phyloP scores from a whole-genome alignment of 2,329 filamentous ascomycete species.

The Sarocladium kiliense region DNA sequence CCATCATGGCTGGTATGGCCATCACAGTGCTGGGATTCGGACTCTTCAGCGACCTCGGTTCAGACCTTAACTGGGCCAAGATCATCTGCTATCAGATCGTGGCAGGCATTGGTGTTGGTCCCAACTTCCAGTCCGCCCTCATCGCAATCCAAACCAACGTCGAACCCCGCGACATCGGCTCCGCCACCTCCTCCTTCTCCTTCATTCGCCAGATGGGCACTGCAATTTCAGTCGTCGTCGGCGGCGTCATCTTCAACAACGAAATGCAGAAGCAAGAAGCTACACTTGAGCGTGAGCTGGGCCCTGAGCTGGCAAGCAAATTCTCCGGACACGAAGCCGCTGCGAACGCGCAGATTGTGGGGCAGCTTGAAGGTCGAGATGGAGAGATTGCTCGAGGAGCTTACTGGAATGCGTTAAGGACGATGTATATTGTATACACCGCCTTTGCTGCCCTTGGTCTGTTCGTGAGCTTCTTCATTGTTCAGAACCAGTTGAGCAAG shows the following conservation, averaged over 20 bases:
- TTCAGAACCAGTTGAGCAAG: constrained; percentile 45
- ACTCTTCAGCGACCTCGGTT: constrained; percentile 55
- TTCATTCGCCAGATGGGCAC: constrained; percentile 67
- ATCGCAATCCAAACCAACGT: constrained; percentile 63
- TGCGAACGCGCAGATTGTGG: constrained; percentile 54
- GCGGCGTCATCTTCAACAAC: constrained; percentile 77
- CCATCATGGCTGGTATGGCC: constrained; percentile 54
- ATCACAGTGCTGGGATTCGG: constrained; percentile 62
- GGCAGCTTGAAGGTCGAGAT: constrained; percentile 41
- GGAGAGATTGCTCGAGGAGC: constrained; percentile 37
- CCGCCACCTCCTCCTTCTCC: constrained; percentile 60
- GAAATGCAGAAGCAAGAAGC: constrained; percentile 55
- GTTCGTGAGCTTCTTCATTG: constrained; percentile 40
- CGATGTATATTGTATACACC: constrained; percentile 55
- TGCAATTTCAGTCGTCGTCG: constrained; percentile 64
- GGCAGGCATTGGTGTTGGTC: constrained; percentile 59
- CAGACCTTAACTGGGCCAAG: constrained; percentile 48
- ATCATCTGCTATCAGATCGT: constrained; percentile 59
- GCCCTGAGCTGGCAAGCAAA: constrained; percentile 39
- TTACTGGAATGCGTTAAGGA: constrained; percentile 44
- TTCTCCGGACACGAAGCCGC: constrained; percentile 57
- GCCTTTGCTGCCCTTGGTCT: constrained; percentile 43
- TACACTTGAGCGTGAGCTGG: constrained; percentile 43
- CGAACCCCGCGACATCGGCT: constrained; percentile 58
- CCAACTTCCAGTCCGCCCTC: constrained; percentile 64